Conservation (phyloP, 768 basidiomycete genomes). For the Pleurotus pulmonarius region DNA sequence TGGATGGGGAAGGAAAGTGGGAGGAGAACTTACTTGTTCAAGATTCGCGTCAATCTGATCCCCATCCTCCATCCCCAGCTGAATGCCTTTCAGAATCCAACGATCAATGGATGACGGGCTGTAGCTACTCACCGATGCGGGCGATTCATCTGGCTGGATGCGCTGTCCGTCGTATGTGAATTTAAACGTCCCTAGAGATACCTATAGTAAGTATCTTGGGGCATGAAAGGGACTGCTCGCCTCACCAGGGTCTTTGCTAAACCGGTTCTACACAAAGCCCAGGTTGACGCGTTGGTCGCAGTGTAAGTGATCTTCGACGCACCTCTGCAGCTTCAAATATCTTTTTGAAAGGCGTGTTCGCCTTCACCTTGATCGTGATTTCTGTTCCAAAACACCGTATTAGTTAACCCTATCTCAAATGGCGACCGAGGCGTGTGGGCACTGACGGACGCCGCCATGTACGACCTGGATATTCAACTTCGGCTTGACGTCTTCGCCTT, state of each 20-base stretch:
- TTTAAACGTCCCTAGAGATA: conserved; percentile 52
- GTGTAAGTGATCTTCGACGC: conserved; percentile 15
- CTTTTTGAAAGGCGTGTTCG: conserved; percentile 60
- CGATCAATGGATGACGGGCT: background rate
- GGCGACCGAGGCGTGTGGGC: background rate
- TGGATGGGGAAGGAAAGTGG: too few species aligned
- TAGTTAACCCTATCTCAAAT: background rate
- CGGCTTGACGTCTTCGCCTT: conserved; percentile 62
- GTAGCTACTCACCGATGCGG: conserved; percentile 39
- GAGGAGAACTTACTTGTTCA: conserved; percentile 41
- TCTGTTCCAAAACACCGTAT: conserved; percentile 29
- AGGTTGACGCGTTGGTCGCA: background rate
- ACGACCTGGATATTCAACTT: conserved; percentile 61
- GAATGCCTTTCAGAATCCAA: background rate
- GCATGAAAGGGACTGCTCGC: conserved; percentile 1
- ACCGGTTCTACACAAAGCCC: conserved; percentile 43
- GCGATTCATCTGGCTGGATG: conserved; percentile 45
- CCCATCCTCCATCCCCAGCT: conserved; percentile 60
- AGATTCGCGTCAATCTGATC: conserved; percentile 60
- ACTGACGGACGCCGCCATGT: conserved; percentile 50
- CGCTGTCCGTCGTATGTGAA: conserved; percentile 57
- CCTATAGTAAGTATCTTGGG: background rate
- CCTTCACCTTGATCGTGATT: conserved; percentile 65
- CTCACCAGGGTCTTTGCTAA: conserved; percentile 53
- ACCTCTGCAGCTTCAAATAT: conserved; percentile 70